Evolutionary conservation across 1,284 basidiomycete genomes (phyloP), one percentile per base, ranked within the genome.

Genomic region (Ceratobasidium sp.): DNA sequence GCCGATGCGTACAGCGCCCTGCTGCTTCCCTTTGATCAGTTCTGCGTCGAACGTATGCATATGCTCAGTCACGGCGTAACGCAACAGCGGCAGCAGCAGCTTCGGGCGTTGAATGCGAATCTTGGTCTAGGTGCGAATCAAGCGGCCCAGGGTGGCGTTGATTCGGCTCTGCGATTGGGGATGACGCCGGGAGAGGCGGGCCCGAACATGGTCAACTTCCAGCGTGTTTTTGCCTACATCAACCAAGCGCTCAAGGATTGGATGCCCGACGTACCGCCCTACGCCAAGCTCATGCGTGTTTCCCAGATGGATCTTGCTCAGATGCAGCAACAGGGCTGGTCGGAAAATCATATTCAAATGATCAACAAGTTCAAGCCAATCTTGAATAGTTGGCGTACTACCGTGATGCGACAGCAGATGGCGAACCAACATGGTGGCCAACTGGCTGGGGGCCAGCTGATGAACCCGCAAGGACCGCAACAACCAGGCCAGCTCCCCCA

Each of bases 311-410:
- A 69, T 32, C 5, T 69, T 10, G 4, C 36, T 16, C 39, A 55
- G 65, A 69, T 69, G 65, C 65, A 58, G 28, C 65, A 53, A 23
- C 39, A 45, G 39, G 53, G 65, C n/a, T 69, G 65, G 65, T 39
- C 65, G 41, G 30, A 41, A 9, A 53, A 69, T 12, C 65, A 53
- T 1, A 69, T 69, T 21, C 14, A n/a, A 10, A 16, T 46, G 16
- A 23, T 69, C 21, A 14, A n/a, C 23, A 52, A 41, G 16, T 69
- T 69, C 41, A 41, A 48, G 53, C 65, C 65, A 21, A 30, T 53
- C 16, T 28, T 69, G 18, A 57, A 57, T 14, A 36, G 34, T 16
- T 69, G 36, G 50, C 52, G 65, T 5, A 18, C 36, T 3, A 57
- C 5, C 6, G 8, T 69, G 4, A 46, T 69, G 41, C 65, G 65